Evolutionary conservation across 2,329 filamentous ascomycete genomes (phyloP), one percentile per base, ranked within the genome.

Genomic region (Fusarium hostae): DNA sequence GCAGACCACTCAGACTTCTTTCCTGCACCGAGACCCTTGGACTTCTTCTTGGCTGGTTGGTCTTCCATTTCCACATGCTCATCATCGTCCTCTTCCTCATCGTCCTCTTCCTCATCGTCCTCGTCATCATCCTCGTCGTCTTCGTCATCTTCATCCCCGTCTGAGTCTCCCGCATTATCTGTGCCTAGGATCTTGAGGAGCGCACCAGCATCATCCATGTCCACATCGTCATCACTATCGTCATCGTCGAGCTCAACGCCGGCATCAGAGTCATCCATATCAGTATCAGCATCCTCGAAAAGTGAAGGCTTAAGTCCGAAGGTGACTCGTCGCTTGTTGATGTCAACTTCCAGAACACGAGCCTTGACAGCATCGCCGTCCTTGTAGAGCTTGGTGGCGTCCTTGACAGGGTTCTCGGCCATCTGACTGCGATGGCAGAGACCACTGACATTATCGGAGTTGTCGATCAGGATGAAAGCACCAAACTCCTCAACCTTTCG

Each of bases 301-400:
- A 97, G 94, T 13, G 94, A 97, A 40, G 96, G 94, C 83, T 98
- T 99, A 66, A 99, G 84, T 3, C 95, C 94, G 76, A 99, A 94
- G 75, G 89, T 97, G 75, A 99, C 91, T 75, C 92, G 91, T 79
- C 91, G 91, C 80, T 92, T 92, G 73, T 91, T 86, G 8, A 84
- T 77, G 74, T 98, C 91, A 52, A 99, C 85, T 76, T 91, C 92
- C 55, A 98, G 81, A 20, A 99, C 87, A 79, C 93, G 92, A 18
- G 95, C 95, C 84, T 98, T 98, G 70, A 99, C 96, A n/a, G 86
- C 84, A 81, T 99, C 96, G 16, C 95, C 96, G 77, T 94, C 93
- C 68, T 90, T 92, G 81, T 97, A 98, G 43, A 99, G 86, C 77
- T 94, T 95, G 70, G 89, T 90, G n/a, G 95, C 93, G 83, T 98